Conservation (phyloP, 768 basidiomycete genomes). For the Pleurotus eryngii region DNA sequence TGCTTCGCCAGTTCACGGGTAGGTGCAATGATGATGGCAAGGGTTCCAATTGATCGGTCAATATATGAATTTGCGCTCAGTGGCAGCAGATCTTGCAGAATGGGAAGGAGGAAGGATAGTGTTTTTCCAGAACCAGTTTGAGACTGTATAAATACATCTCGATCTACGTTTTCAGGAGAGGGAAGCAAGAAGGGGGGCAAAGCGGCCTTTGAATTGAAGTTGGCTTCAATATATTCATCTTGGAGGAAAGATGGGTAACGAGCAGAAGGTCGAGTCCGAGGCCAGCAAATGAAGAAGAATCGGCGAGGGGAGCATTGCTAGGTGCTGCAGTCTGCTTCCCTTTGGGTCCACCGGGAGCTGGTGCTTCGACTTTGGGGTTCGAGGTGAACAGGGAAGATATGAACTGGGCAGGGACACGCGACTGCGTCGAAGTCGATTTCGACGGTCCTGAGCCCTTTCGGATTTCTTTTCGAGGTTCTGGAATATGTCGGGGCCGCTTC, state of each 20-base stretch:
- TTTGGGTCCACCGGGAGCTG: slow-evolving; percentile 20
- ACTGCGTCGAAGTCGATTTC: slow-evolving; percentile 19
- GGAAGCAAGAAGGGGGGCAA: slow-evolving; percentile 47
- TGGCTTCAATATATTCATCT: slow-evolving; percentile 81
- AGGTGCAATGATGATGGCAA: slow-evolving; percentile 92
- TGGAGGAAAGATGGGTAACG: slow-evolving; percentile 68
- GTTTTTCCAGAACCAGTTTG: slow-evolving; percentile 99
- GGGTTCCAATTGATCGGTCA: slow-evolving; percentile 90
- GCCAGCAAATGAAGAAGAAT: slow-evolving; percentile 75
- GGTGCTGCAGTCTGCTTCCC: slow-evolving; percentile 39
- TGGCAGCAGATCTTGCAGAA: slow-evolving; percentile 91
- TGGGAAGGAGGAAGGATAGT: slow-evolving; percentile 87
- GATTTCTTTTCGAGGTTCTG: slow-evolving; percentile 9
- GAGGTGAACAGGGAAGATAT: slow-evolving; percentile 90
- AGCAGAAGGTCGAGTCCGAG: slow-evolving; percentile 84
- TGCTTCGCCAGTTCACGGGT: slow-evolving; percentile 96
- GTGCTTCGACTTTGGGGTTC: slow-evolving; percentile 66
- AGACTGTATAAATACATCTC: slow-evolving; percentile 91
- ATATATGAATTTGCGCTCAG: slow-evolving; percentile 89
- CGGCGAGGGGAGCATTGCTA: slow-evolving; percentile 79
- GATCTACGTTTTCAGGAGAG: slow-evolving; percentile 33
- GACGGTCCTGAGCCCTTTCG: slow-evolving; percentile 12
- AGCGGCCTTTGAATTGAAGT: slow-evolving; percentile 87
- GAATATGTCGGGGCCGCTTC: slow-evolving; percentile 44
- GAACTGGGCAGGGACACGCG: slow-evolving; percentile 48